Evolutionary conservation across 805 yeast species (phyloP).

Genomic region (Wickerhamiella slavikovae): DNA sequence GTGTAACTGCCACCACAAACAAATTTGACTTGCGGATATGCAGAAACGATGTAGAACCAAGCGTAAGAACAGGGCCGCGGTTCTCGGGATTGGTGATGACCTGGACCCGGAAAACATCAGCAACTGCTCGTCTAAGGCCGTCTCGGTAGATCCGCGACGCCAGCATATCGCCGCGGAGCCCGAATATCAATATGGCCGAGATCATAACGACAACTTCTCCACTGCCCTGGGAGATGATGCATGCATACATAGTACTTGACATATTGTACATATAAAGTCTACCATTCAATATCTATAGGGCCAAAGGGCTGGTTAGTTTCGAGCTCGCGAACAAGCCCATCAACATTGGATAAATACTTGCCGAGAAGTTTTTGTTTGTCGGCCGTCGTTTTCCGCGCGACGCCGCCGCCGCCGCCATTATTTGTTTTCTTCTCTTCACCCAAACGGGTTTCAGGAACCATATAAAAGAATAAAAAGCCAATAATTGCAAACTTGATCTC

Average conservation of each 20-base stretch:
- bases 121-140: slow-evolving; percentile 54
- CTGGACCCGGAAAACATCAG: slow-evolving; percentile 83
- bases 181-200: slow-evolving; percentile 61
- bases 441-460: slow-evolving; percentile 33
- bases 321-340: slow-evolving; percentile 27
- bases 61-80: slow-evolving; percentile 56
- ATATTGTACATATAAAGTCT: not conserved
- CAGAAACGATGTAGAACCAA: slow-evolving; percentile 83
- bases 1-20: slow-evolving; percentile 76
- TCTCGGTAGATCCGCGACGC: slow-evolving; percentile 55
- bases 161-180: slow-evolving; percentile 63
- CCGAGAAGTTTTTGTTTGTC: slow-evolving; percentile 26
- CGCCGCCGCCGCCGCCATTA: no score
- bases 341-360: slow-evolving; percentile 25
- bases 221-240: no score
- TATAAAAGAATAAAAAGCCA: slow-evolving; percentile 49
- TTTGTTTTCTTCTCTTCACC: slow-evolving; percentile 11
- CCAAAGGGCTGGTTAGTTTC: slow-evolving; percentile 30
- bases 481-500: slow-evolving; percentile 40
- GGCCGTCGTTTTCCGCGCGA: slow-evolving; percentile 20
- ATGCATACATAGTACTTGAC: not conserved
- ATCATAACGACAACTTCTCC: slow-evolving; percentile 38
- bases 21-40: slow-evolving; percentile 42
- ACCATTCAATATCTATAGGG: slow-evolving; percentile 27
- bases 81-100: slow-evolving; percentile 49